Percentiles rank a stretch among this genome's conserved stretches.
Evolutionary conservation across 768 basidiomycete genomes (phyloP).

Genomic region (Rhizopogon rudus): DNA sequence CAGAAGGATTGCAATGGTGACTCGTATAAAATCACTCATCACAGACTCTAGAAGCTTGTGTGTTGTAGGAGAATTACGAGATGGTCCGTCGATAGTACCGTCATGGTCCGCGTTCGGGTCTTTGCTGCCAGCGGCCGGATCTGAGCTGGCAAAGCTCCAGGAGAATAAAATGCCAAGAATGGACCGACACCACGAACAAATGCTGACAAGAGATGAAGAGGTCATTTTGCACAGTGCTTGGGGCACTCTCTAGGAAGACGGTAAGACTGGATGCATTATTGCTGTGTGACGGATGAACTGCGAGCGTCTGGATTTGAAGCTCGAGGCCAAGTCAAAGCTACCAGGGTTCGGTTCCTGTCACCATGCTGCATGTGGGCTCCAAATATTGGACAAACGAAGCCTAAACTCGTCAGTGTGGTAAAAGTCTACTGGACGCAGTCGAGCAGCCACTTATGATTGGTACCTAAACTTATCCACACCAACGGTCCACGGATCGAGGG

Average conservation of each 20-base stretch:
- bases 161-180: not conserved
- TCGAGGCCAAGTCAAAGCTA: not conserved
- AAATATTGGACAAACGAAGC: not conserved
- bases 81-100: not conserved
- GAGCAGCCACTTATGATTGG: not conserved
- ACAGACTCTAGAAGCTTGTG: not conserved
- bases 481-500: not conserved
- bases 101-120: not conserved
- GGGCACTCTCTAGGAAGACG: not conserved
- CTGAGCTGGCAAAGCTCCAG: not conserved
- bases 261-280: too few species aligned
- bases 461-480: not conserved
- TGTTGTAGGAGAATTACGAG: not conserved
- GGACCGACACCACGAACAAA: not conserved
- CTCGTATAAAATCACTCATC: not conserved
- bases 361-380: not conserved
- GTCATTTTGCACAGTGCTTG: not conserved
- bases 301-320: too few species aligned
- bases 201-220: not conserved
- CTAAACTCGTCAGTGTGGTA: not conserved
- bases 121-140: not conserved
- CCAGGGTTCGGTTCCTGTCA: not conserved
- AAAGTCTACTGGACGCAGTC: too few species aligned
- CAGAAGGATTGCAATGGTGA: not conserved
- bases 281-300: too few species aligned